These are phyloP conservation scores for Neocatenulostroma microsporum DNA, from an alignment of 2,329 filamentous ascomycete species.

Conservation along the genomic window DNA sequence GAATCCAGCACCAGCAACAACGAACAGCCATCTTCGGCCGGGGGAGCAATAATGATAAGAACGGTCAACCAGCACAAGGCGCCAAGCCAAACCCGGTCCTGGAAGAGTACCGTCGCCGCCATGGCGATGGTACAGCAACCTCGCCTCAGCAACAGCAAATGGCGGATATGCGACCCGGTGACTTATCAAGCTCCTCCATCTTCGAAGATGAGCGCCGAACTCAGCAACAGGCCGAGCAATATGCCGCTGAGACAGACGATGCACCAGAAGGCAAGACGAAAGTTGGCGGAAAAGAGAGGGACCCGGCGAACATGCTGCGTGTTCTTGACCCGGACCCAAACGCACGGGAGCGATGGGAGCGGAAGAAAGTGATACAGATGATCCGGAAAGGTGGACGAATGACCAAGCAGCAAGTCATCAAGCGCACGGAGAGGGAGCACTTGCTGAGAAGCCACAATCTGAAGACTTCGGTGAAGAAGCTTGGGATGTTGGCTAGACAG, in stretches of 20 bases:
- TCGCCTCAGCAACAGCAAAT: slow-evolving; percentile 8
- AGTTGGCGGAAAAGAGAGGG: slow-evolving; percentile 26
- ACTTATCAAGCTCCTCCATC: slow-evolving; percentile 44
- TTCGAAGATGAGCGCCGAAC: slow-evolving; percentile 40
- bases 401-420: slow-evolving; percentile 58
- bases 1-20: slow-evolving; percentile 10
- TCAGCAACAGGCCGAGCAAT: slow-evolving; percentile 13
- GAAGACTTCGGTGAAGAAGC: slow-evolving; percentile 85
- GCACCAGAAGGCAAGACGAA: slow-evolving; percentile 13
- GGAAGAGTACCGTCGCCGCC: slow-evolving; percentile 46
- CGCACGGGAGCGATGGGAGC: slow-evolving; percentile 65
- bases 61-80: slow-evolving; percentile 5
- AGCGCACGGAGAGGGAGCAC: slow-evolving; percentile 55
- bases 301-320: slow-evolving; percentile 50
- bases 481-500: slow-evolving; percentile 76
- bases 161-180: slow-evolving; percentile 37
- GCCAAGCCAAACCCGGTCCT: slow-evolving; percentile 49
- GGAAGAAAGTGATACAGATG: slow-evolving; percentile 73
- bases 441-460: slow-evolving; percentile 60
- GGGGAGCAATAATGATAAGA: slow-evolving; percentile 8
- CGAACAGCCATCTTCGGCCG: slow-evolving; percentile 8
- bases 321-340: slow-evolving; percentile 68
- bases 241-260: slow-evolving; percentile 15
- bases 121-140: slow-evolving; percentile 11
- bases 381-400: slow-evolving; percentile 61